These are phyloP conservation scores for Phanerochaete carnosa DNA, from an alignment of 768 basidiomycete genomes.

Conservation along the genomic window DNA sequence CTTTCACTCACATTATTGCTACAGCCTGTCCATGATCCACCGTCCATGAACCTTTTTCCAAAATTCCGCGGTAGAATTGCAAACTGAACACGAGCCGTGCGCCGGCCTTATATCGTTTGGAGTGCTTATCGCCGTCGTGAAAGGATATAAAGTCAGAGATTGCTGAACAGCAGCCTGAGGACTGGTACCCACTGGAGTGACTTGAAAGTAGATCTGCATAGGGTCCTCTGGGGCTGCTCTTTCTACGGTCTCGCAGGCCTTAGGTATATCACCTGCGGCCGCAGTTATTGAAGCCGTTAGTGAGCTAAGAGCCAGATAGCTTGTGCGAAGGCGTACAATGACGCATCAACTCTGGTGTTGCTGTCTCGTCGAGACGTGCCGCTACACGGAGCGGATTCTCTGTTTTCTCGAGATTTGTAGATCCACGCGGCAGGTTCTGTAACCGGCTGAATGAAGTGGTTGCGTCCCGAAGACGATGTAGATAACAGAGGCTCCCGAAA, in stretches of 20 bases:
- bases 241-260: neutral
- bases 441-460: too few species aligned
- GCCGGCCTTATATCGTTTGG: neutral
- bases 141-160: neutral
- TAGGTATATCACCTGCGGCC: neutral
- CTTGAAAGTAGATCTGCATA: neutral
- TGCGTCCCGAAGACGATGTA: too few species aligned
- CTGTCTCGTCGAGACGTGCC: too few species aligned
- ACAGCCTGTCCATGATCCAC: neutral
- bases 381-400: too few species aligned
- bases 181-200: neutral
- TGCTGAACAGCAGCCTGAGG: neutral
- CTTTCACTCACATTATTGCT: neutral
- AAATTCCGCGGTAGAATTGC: neutral
- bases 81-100: neutral
- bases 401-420: too few species aligned
- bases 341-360: too few species aligned
- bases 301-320: too few species aligned
- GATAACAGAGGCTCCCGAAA: too few species aligned
- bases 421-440: too few species aligned
- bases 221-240: neutral
- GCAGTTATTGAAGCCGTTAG: too few species aligned
- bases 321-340: too few species aligned
- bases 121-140: neutral
- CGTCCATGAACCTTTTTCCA: neutral